Percentiles rank a stretch among this genome's conserved stretches.
Conservation (phyloP, 2,329 filamentous ascomycete species). For the Diaporthe velutina region DNA sequence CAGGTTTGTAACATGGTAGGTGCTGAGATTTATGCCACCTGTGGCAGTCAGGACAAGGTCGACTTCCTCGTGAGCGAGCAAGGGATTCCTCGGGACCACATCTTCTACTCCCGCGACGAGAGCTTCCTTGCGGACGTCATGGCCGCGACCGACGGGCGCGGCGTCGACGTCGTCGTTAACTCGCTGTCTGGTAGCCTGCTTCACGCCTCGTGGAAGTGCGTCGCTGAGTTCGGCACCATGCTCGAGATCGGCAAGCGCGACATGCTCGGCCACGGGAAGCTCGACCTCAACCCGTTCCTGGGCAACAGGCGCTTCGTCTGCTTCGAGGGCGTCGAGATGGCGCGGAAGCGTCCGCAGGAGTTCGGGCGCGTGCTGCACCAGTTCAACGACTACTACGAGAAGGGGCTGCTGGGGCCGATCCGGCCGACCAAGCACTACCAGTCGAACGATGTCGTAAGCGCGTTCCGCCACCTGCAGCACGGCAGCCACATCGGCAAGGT, state of each 20-base stretch:
- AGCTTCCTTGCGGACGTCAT: slow-evolving; percentile 49
- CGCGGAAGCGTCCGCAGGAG: background rate
- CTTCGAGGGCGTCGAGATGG: background rate
- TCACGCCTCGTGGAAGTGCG: slow-evolving; percentile 34
- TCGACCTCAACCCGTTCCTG: slow-evolving; percentile 44
- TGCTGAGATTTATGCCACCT: slow-evolving; percentile 44
- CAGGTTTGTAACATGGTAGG: slow-evolving; percentile 46
- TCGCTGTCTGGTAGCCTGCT: slow-evolving; percentile 23
- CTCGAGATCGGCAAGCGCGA: slow-evolving; percentile 39
- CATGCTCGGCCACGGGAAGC: background rate
- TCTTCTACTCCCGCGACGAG: slow-evolving; percentile 46
- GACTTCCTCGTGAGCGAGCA: background rate
- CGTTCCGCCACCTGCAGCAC: slow-evolving; percentile 54
- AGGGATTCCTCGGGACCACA: slow-evolving; percentile 33
- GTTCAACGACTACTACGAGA: slow-evolving; percentile 9
- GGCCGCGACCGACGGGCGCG: slow-evolving; percentile 44
- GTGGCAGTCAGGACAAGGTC: slow-evolving; percentile 7
- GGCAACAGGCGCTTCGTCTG: background rate
- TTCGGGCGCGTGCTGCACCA: background rate
- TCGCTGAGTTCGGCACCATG: slow-evolving; percentile 34
- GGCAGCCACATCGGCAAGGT: slow-evolving; percentile 59
- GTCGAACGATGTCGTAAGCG: slow-evolving; percentile 42
- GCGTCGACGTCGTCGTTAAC: slow-evolving; percentile 46
- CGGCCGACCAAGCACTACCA: slow-evolving; percentile 43
- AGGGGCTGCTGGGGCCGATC: slow-evolving; percentile 38